A percentile compares a stretch with the other conserved stretches of the same genome.
These are phyloP conservation scores for Leishmania mexicana DNA, from an alignment of 208 protist species.

Conservation along the genomic window DNA sequence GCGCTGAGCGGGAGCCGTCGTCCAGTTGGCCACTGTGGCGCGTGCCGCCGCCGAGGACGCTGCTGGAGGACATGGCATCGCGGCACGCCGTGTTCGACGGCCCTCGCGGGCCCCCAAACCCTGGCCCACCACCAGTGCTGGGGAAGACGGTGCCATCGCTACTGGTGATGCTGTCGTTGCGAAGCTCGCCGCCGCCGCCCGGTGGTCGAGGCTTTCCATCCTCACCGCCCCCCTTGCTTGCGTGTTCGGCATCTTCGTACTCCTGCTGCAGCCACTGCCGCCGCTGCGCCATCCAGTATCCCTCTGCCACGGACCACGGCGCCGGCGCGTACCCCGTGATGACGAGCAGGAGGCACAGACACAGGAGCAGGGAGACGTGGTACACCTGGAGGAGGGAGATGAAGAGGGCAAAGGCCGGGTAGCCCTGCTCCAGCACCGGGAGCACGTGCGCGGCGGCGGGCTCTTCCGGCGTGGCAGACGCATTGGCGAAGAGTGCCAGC, in stretches of 20 bases:
- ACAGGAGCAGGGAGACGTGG: conserved; percentile 41
- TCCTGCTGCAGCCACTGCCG: conserved; percentile 20
- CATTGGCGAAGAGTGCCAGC: conserved; percentile 7
- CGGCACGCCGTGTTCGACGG: not conserved
- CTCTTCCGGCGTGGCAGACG: not conserved
- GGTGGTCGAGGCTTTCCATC: not conserved
- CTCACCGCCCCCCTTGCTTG: not conserved
- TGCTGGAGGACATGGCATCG: not conserved
- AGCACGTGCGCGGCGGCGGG: conserved; percentile 14
- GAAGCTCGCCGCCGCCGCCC: not conserved
- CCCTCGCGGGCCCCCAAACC: not conserved
- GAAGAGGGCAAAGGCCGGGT: conserved; percentile 20
- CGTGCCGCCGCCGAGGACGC: not conserved
- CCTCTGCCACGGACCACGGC: conserved; percentile 40
- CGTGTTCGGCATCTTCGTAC: not conserved
- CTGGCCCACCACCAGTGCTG: too few species aligned
- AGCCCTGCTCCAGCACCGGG: conserved; percentile 17
- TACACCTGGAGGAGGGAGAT: conserved; percentile 32
- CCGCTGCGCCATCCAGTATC: conserved; percentile 32
- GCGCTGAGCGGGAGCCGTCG: not conserved
- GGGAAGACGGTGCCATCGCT: not conserved
- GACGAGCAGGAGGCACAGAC: conserved; percentile 48
- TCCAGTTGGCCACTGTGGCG: not conserved
- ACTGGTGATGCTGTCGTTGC: conserved; percentile 2
- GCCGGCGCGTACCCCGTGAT: conserved; percentile 41